phyloP scores from a whole-genome alignment of 495 filamentous ascomycete species.

The Neurospora tetraspora region DNA sequence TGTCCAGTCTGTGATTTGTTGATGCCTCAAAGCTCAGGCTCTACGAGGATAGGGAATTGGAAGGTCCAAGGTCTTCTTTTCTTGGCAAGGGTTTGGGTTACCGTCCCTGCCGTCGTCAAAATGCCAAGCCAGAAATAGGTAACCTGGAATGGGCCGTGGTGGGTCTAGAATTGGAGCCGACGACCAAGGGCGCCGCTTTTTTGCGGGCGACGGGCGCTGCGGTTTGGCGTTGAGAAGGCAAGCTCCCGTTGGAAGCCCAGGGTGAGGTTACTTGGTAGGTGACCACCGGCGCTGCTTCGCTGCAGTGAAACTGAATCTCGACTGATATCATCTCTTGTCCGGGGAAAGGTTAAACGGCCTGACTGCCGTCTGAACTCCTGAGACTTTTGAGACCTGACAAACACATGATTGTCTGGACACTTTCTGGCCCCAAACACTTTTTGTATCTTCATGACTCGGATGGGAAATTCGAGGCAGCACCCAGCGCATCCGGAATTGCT shows the following conservation, averaged over 20 bases:
- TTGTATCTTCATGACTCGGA: neutral
- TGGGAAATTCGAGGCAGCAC: neutral
- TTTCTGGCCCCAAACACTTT: neutral
- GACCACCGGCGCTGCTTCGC: neutral
- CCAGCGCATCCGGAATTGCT: neutral
- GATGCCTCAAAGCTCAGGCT: neutral
- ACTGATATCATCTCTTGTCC: neutral
- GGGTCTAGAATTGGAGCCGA: neutral
- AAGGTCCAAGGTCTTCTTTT: neutral
- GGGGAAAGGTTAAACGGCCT: neutral
- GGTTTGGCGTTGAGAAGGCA: neutral
- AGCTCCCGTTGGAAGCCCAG: too few relatives aligned
- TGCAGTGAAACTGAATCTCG: neutral
- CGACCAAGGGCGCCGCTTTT: neutral
- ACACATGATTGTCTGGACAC: neutral
- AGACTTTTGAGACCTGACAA: neutral
- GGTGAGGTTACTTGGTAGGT: neutral
- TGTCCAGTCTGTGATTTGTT: neutral
- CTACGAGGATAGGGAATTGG: neutral
- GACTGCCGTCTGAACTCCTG: neutral
- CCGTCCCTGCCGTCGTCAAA: neutral
- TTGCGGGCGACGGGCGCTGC: neutral
- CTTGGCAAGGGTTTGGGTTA: neutral
- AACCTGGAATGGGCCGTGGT: neutral
- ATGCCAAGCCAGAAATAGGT: conserved; percentile 2